Evolutionary conservation across 768 basidiomycete species (phyloP).

Genomic region (Amanita fuliginea): DNA sequence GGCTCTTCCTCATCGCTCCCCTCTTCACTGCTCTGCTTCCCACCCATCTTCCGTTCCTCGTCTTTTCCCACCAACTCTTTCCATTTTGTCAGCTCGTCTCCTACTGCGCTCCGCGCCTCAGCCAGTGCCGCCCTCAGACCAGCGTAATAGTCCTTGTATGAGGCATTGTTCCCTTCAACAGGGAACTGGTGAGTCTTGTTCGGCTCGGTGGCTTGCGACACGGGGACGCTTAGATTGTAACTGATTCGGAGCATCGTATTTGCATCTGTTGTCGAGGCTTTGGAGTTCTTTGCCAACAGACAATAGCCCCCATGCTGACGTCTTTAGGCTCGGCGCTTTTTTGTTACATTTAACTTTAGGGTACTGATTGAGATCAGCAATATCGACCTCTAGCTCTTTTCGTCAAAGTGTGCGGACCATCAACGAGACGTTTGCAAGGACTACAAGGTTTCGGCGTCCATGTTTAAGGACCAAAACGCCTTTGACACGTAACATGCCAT

Average conservation of each 20-base stretch:
- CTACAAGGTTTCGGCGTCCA: too few relatives aligned
- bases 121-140: neutral
- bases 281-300: too few relatives aligned
- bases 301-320: too few relatives aligned
- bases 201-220: neutral
- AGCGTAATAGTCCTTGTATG: constrained; percentile 3
- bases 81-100: constrained; percentile 7
- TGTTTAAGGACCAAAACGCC: too few relatives aligned
- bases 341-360: too few relatives aligned
- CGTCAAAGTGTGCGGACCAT: too few relatives aligned
- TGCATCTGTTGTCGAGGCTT: neutral
- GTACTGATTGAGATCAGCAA: too few relatives aligned
- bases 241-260: constrained; percentile 1
- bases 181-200: neutral
- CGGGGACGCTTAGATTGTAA: neutral
- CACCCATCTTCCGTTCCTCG: constrained; percentile 1
- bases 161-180: neutral
- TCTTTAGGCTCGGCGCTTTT: too few relatives aligned
- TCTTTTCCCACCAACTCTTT: constrained; percentile 6
- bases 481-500: too few relatives aligned
- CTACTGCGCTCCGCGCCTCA: constrained; percentile 1
- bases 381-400: too few relatives aligned
- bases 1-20: constrained; percentile 3
- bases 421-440: too few relatives aligned
- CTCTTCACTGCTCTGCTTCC: neutral